phyloP scores from a whole-genome alignment of 202 grass and related monocot genomes.

The Zoysia matrella region DNA sequence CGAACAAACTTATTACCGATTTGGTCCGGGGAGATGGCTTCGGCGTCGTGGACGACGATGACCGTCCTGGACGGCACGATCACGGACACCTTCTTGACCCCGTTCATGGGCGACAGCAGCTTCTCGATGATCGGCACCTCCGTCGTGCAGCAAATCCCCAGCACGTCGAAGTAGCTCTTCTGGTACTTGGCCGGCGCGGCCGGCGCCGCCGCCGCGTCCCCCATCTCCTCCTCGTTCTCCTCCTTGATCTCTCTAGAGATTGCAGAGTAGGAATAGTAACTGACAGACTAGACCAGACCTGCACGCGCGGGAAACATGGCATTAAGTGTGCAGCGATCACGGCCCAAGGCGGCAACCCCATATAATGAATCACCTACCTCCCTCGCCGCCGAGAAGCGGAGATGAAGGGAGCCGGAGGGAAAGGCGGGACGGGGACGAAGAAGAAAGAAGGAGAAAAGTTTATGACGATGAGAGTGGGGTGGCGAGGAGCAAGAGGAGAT shows the following conservation, averaged over 20 bases:
- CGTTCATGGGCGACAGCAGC: conserved; percentile 62
- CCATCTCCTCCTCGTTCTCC: conserved; percentile 26
- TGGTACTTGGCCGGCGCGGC: conserved; percentile 33
- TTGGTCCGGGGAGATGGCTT: conserved; percentile 51
- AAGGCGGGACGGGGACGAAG: too few species aligned
- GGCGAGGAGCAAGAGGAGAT: too few species aligned
- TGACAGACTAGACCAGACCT: too few species aligned
- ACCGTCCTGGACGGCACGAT: conserved; percentile 91
- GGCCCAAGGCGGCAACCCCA: too few species aligned
- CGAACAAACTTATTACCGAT: conserved; percentile 52
- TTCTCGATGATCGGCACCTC: conserved; percentile 89
- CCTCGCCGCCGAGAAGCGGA: too few species aligned
- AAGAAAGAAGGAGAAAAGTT: too few species aligned
- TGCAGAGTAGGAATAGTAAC: neutral
- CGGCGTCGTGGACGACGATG: conserved; percentile 79
- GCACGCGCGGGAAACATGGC: too few species aligned
- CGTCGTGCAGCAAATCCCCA: conserved; percentile 92
- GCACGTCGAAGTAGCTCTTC: conserved; percentile 97
- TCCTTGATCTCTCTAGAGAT: neutral
- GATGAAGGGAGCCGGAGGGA: too few species aligned
- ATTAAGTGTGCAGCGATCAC: too few species aligned
- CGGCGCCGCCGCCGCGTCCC: neutral
- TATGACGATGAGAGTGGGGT: too few species aligned
- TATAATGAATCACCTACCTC: too few species aligned
- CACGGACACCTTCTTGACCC: conserved; percentile 71